Base-by-base conservation (phyloP, 2,329 filamentous ascomycete genomes). In the Zymoseptoria crescenta region DNA sequence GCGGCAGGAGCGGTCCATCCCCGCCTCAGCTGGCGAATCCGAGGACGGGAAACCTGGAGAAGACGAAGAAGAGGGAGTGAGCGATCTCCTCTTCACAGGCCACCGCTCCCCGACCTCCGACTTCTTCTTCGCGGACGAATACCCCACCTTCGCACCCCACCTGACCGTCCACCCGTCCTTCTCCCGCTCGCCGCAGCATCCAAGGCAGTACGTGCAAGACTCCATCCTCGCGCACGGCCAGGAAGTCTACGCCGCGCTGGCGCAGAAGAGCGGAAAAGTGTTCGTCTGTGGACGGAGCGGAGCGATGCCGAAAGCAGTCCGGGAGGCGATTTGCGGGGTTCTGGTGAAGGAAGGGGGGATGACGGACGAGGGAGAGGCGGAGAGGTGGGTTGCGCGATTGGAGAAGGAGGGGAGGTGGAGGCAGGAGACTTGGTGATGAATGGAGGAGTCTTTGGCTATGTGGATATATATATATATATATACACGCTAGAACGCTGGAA, bases 81-180 rank as follows among this genome's bases (percentile, higher is more conserved):
- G 65, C 59, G 71, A 80, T 2, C 67, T 89, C 0, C 78, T 99
- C 1, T 87, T 97, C 73, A 97, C 91, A 65, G 94, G 94, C 9
- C 91, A 89, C 64, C 86, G 94, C 30, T 95, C 89, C 67, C 75
- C 79, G 9, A 68, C 76, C 0, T 83, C 87, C 0, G 94, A 99
- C 72, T 96, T 84, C 74, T 92, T 91, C 75, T 99, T 94, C 72
- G 74, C 79, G 4, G 73, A 86, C 0, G 92, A 97, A 62, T 96
- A 45, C 35, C 35, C 35, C 35, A 45, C 35, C 4, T 45, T 45
- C 13, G 13, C 16, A 6, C 13, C 35, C 35, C 24, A 24, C 24
- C 13, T 45, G 13, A 45, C 35, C 13, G 52, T 35, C 19, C 28
- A 28, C 62, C 10, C 35, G n/a, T 45, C 35, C n/a, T 45, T n/a